A percentile compares a stretch with the other conserved stretches of the same genome.
Conservation (phyloP, 306 rosid genomes). For the Castanea crenata region DNA sequence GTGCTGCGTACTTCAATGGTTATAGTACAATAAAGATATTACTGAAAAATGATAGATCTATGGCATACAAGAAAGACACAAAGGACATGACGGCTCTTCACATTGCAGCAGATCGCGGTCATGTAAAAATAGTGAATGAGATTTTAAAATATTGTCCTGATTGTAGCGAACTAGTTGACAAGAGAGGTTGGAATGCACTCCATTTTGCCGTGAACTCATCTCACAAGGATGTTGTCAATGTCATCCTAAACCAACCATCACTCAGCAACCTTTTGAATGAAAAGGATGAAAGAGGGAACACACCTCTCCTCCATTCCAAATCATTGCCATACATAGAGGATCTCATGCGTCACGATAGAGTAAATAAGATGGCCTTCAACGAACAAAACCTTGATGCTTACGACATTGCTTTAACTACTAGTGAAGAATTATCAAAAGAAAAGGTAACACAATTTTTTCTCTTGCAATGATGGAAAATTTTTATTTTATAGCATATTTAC, state of each 20-base stretch:
- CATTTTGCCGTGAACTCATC: not conserved
- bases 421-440: no score
- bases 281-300: not conserved
- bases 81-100: not conserved
- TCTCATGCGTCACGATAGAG: no score
- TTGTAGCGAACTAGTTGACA: not conserved
- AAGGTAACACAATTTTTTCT: no score
- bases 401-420: no score
- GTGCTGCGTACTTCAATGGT: not conserved
- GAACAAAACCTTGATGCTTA: no score
- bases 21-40: no score
- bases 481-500: no score
- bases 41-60: not conserved
- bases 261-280: not conserved
- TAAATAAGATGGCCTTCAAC: no score
- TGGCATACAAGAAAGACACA: no score
- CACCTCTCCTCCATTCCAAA: not conserved
- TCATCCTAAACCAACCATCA: not conserved
- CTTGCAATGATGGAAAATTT: no score
- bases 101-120: not conserved
- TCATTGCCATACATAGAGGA: not conserved
- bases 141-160: not conserved
- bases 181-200: not conserved
- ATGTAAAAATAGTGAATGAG: not conserved
- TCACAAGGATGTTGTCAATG: not conserved